Evolutionary conservation across 2,329 filamentous ascomycete genomes (phyloP), one percentile per base, ranked within the genome.

Genomic region (Microdochium nivale): DNA sequence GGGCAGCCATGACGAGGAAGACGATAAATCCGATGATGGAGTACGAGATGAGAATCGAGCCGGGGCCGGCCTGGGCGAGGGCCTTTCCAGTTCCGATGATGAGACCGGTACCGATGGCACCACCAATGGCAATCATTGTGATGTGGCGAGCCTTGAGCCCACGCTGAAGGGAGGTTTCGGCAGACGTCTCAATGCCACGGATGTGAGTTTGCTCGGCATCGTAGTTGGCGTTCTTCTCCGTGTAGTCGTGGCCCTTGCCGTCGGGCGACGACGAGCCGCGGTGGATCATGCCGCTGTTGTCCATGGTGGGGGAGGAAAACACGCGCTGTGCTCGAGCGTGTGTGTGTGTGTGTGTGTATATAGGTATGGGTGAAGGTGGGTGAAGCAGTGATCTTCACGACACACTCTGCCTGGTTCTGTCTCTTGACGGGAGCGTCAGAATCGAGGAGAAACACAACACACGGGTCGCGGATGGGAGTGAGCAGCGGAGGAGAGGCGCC

Each of bases 1-100:
- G 80, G 52, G 81, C 84, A 53, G 83, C 84, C 87, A 94, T 90
- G 59, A 94, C 88, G 43, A 90, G 71, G 67, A 84, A 94, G 58
- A 92, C 88, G 54, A 94, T 69, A 47, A 85, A 69, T 57, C 86
- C 86, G 57, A 88, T 78, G 55, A 86, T 66, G 35, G 79, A 75
- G 69, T 89, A 90, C 10, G 83, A 83, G 64, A 90, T 85, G 58
- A 89, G 75, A 64, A 89, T 81, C 10, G 84, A 81, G 21, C 73
- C 86, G 49, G 86, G 86, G 0, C 76, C 76, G 49, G 74, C 74
- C 58, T 76, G 71, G 23, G 73, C 75, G 25, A 79, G 71, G 2
- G 75, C 75, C 63, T 75, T 76, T 53, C 77, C 77, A 37, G 80
- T 84, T 55, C 86, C 86, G 60, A 90, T 85, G 57, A 90, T 86